Evolutionary conservation across 129 eudicot species (phyloP).

Genomic region (Flaveria trinervia): DNA sequence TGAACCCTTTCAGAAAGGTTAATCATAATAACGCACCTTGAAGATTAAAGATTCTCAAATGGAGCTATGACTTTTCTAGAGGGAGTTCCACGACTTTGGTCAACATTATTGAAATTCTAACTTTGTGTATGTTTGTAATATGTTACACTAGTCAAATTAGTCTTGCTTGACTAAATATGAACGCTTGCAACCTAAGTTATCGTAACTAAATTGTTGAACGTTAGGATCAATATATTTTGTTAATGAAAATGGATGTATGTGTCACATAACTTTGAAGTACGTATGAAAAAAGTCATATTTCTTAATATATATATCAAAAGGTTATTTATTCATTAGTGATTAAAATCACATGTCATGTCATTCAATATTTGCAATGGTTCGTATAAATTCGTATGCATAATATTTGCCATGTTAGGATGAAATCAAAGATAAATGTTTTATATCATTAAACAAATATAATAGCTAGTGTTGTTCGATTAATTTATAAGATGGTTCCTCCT

Average conservation of each 20-base stretch:
- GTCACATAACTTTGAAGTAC: not conserved
- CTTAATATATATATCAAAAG: not conserved
- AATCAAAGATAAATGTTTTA: not conserved
- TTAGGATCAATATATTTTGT: not conserved
- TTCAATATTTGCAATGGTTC: not conserved
- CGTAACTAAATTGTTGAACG: not conserved
- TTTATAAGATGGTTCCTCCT: not conserved
- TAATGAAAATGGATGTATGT: not conserved
- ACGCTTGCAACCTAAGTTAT: not conserved
- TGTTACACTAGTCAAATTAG: conserved; percentile 17
- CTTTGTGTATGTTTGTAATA: not conserved
- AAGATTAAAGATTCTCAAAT: not conserved
- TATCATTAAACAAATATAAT: not conserved
- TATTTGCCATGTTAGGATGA: not conserved
- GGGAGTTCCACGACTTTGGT: not conserved
- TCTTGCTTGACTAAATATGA: not conserved
- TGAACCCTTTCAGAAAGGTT: not conserved
- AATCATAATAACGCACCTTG: conserved; percentile 6
- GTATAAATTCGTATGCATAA: not conserved
- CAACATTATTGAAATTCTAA: conserved; percentile 18
- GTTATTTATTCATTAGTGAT: not conserved
- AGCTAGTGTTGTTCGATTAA: not conserved
- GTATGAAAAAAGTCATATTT: not conserved
- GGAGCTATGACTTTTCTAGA: conserved; percentile 27
- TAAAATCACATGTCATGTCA: not conserved